Evolutionary conservation across 2,329 filamentous ascomycete genomes (phyloP).

Genomic region (Diaporthe citri): DNA sequence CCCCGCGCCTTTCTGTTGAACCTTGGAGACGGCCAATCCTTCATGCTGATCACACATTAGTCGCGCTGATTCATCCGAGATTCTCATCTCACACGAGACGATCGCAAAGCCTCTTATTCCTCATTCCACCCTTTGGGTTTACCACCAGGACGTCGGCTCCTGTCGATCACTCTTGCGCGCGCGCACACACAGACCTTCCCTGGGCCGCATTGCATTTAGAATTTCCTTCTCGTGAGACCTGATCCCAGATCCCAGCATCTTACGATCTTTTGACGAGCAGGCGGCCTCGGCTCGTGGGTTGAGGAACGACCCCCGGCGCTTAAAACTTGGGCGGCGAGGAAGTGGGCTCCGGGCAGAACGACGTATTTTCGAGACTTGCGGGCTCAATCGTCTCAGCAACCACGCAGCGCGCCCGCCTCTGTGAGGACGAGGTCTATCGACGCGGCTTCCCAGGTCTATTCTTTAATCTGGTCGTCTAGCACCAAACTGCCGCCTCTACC

Average conservation of each 20-base stretch:
- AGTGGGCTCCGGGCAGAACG: conserved; percentile 21
- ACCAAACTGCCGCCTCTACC: neutral
- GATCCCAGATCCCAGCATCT: conserved; percentile 25
- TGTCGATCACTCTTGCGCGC: conserved; percentile 28
- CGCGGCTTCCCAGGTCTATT: neutral
- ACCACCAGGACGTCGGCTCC: conserved; percentile 30
- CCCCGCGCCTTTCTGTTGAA: conserved; percentile 33
- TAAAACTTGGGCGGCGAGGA: conserved; percentile 25
- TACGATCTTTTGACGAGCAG: conserved; percentile 28
- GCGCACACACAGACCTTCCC: conserved; percentile 30
- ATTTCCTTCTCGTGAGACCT: conserved; percentile 22
- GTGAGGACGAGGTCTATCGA: neutral
- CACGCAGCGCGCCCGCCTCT: conserved; percentile 6
- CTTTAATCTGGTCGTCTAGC: neutral
- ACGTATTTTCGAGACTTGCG: conserved; percentile 25
- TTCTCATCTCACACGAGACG: conserved; percentile 39
- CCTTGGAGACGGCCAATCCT: conserved; percentile 35
- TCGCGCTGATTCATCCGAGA: conserved; percentile 40
- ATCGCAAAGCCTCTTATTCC: conserved; percentile 34
- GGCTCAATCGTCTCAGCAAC: conserved; percentile 12
- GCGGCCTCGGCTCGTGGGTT: conserved; percentile 19
- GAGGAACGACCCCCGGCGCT: conserved; percentile 21
- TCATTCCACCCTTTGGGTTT: conserved; percentile 31
- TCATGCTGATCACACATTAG: conserved; percentile 41
- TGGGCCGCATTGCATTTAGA: conserved; percentile 25